phyloP scores from a whole-genome alignment of 345 rosid species.

The Gossypium bickii region DNA sequence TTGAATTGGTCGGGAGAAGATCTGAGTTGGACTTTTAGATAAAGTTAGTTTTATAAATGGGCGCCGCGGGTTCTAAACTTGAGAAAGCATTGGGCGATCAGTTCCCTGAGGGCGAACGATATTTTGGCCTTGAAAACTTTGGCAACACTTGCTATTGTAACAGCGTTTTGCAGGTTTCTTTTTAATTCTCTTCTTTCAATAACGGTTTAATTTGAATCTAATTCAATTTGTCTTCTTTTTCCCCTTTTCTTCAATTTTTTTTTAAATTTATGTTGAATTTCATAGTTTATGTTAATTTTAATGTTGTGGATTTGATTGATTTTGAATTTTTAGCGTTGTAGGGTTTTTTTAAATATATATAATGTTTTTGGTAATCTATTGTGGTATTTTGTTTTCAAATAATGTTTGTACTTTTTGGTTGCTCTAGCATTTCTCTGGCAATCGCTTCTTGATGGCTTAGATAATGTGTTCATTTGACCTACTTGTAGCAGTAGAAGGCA shows the following conservation, averaged over 20 bases:
- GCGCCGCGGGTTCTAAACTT: slow-evolving; percentile 98
- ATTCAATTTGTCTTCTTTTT: slow-evolving; percentile 8
- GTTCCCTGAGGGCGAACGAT: slow-evolving; percentile 99
- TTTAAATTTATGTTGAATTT: slow-evolving; percentile 14
- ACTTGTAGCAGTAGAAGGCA: no score
- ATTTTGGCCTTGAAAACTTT: slow-evolving; percentile 97
- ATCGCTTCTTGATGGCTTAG: background rate
- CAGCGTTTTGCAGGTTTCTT: slow-evolving; percentile 88
- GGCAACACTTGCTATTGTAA: slow-evolving; percentile 99
- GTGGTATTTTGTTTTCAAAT: background rate
- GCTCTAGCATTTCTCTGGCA: background rate
- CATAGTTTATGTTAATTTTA: background rate
- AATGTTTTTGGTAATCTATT: background rate
- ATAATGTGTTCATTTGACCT: no score
- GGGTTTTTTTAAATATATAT: background rate
- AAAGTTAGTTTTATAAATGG: slow-evolving; percentile 40
- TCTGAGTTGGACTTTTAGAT: slow-evolving; percentile 23
- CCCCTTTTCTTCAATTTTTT: background rate
- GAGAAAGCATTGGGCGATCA: slow-evolving; percentile 99
- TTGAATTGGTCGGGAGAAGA: slow-evolving; percentile 27
- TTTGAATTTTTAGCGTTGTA: background rate
- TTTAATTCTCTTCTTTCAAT: background rate
- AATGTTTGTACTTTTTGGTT: background rate
- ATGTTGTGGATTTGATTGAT: background rate
- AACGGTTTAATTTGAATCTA: background rate